A percentile compares a stretch with the other conserved stretches of the same genome.
Conservation (phyloP, 208 protist genomes). For the Wallacemonas rigidus region DNA sequence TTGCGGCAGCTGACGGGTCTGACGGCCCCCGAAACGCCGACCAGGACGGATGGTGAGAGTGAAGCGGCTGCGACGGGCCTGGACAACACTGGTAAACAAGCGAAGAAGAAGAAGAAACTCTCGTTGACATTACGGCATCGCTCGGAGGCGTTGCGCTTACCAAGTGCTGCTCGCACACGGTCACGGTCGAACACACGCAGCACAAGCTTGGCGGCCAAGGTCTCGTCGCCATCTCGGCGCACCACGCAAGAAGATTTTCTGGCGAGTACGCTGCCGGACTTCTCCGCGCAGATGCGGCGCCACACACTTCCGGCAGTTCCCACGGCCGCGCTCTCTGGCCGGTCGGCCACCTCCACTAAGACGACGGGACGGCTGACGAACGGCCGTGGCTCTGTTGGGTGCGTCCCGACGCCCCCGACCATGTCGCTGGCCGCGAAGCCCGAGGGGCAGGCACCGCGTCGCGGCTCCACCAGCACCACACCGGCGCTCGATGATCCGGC, state of each 20-base stretch:
- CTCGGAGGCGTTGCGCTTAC: not conserved
- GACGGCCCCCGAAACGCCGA: not conserved
- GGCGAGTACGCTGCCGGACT: conserved; percentile 9
- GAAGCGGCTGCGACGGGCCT: not conserved
- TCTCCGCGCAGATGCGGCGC: not conserved
- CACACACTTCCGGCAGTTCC: conserved; percentile 4
- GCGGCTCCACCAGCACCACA: not conserved
- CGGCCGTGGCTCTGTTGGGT: not conserved
- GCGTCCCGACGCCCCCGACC: conserved; percentile 3
- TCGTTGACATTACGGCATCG: not conserved
- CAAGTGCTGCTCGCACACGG: not conserved
- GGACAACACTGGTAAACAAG: not conserved
- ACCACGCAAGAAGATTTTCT: not conserved
- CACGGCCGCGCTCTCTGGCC: not conserved
- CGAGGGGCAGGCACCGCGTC: not conserved
- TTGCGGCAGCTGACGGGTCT: conserved; percentile 25
- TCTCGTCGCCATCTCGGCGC: not conserved
- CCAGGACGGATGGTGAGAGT: not conserved
- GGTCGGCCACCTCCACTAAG: not conserved
- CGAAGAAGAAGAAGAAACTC: conserved; percentile 9
- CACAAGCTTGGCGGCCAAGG: not conserved
- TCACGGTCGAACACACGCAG: not conserved
- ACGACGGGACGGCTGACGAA: not conserved
- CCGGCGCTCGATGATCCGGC: not conserved
- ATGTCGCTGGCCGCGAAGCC: not conserved